Base-by-base conservation (phyloP, 495 filamentous ascomycete genomes). In the Pyronema omphalodes region DNA sequence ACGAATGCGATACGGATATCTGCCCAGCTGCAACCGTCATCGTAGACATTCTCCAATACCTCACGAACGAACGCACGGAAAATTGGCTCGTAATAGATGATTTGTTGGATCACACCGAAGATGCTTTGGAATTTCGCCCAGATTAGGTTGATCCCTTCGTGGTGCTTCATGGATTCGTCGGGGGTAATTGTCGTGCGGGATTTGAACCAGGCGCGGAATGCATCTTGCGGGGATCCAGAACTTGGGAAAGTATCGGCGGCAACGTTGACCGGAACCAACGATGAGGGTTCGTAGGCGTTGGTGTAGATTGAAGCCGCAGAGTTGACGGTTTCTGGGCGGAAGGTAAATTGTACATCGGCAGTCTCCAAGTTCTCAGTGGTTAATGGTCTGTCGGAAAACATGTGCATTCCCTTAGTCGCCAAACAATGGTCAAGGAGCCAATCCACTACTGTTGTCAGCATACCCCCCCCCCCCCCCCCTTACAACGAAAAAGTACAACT, bases 31-130 rank as follows among this genome's bases (percentile, higher is more conserved):
- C 95, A 74, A 0, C 86, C 84, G 66, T 98, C 89, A 1, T 75
- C 77, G 7, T 77, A 69, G 6, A 95, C 66, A 18, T 83, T 70
- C 11, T 70, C 68, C 58, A 91, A 74, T 58, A 94, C 68, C 3
- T 75, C 73, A 11, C 71, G 54, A 34, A 64, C 67, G 59, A 84
- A 89, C 23, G 71, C 70, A 19, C 86, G 80, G 69, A 86, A 88
- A 52, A 98, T 86, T 0, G 91, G 88, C 66, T 96, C 91, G 67
- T 95, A 94, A 68, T 77, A 83, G 14, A 93, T 67, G 23, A 95
- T 74, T 6, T 78, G 80, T 23, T 75, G 73, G 33, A 94, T 70
- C 1, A 87, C 72, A 0, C 69, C 68, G 66, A 94, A 91, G 45
- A 77, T 79, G 34, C 73, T 73, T 9, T 66, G 70, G 66, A 93